phyloP scores from a whole-genome alignment of 495 filamentous ascomycete species.

The Trichocladium antarcticum region DNA sequence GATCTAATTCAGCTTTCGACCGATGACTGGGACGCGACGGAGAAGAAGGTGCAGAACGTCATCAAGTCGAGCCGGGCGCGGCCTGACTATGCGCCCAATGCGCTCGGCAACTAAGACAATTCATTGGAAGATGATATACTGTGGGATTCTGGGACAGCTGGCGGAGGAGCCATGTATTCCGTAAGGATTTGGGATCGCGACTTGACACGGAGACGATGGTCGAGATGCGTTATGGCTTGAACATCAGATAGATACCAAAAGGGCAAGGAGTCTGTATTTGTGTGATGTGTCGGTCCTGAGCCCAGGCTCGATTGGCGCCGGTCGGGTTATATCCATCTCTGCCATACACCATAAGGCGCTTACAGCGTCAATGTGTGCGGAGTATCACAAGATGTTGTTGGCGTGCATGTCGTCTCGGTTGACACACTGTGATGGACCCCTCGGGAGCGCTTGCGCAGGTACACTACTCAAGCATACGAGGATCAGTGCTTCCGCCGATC shows the following conservation, averaged over 20 bases:
- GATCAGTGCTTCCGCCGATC: background rate
- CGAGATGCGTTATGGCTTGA: conserved; percentile 4
- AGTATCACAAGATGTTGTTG: conserved; percentile 8
- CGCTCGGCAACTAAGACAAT: conserved; percentile 12
- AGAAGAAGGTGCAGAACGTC: conserved; percentile 64
- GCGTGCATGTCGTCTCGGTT: conserved; percentile 10
- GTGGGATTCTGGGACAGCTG: background rate
- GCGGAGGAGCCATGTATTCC: no score
- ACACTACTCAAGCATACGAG: no score
- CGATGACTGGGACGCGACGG: conserved; percentile 80
- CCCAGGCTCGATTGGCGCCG: conserved; percentile 3
- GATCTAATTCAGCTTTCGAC: conserved; percentile 41
- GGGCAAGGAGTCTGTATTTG: background rate
- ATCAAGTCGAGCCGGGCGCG: conserved; percentile 71
- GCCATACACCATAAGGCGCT: background rate
- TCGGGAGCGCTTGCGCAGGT: conserved; percentile 13
- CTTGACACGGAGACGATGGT: conserved; percentile 8
- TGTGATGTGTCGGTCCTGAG: background rate
- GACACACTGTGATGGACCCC: conserved; percentile 8
- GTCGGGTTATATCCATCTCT: background rate
- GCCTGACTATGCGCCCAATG: conserved; percentile 42
- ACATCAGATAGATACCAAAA: conserved; percentile 20
- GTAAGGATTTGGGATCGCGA: background rate
- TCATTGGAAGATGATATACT: background rate
- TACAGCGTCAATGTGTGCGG: background rate